Conservation (phyloP, 2,329 filamentous ascomycete species). For the Diaporthe amygdali region DNA sequence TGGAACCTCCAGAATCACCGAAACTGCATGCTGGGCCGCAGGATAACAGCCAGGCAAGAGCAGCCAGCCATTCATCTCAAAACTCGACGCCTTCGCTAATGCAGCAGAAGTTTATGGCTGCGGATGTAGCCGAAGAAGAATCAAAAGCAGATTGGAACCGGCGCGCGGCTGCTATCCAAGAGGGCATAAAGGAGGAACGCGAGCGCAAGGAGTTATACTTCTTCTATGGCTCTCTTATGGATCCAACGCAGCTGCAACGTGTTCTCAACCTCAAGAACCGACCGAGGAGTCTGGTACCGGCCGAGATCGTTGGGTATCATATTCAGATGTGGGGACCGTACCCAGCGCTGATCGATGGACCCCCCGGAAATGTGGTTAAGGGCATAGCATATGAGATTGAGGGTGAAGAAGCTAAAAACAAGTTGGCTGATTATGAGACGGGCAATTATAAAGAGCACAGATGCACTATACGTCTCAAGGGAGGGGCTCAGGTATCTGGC, state of each 20-base stretch:
- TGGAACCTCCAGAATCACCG: not conserved
- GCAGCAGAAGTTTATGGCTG: not conserved
- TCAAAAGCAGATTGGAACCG: not conserved
- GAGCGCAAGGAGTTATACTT: not conserved
- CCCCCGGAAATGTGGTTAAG: not conserved
- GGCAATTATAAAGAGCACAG: not conserved
- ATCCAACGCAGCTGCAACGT: not conserved
- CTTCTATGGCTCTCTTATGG: conserved; percentile 6
- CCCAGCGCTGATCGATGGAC: not conserved
- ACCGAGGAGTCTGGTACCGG: not conserved
- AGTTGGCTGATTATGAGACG: not conserved
- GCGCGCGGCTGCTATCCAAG: not conserved
- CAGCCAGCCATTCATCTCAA: not conserved
- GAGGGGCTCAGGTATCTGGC: not conserved
- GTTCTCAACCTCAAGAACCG: not conserved
- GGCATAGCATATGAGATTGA: conserved; percentile 2
- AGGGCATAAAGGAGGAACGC: not conserved
- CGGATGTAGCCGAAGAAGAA: not conserved
- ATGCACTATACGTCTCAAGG: not conserved
- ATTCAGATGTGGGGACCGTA: not conserved
- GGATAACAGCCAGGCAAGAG: not conserved
- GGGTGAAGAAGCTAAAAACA: not conserved
- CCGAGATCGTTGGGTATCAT: not conserved
- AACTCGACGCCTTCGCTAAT: not conserved
- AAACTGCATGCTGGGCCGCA: not conserved